Conservation (phyloP, 305 asterid species). For the Fraxinus greggii region DNA sequence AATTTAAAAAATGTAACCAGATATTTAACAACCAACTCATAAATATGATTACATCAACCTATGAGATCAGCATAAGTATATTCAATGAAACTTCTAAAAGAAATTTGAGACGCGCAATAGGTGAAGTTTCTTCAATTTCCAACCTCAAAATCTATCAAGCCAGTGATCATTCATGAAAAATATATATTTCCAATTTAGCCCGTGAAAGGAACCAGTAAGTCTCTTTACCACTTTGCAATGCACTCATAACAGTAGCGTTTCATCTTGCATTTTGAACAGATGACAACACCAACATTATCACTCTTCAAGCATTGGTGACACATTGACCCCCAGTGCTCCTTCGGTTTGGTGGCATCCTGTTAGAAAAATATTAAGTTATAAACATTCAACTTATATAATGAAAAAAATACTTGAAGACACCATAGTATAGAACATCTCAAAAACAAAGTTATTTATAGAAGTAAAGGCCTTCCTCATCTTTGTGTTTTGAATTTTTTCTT, state of each 20-base stretch:
- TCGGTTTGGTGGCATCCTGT: slow-evolving; percentile 37
- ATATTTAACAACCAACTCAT: slow-evolving; percentile 4
- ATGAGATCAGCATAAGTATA: slow-evolving; percentile 12
- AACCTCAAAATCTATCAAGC: slow-evolving; percentile 2
- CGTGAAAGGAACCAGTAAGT: slow-evolving; percentile 14
- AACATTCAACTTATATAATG: slow-evolving; percentile 9
- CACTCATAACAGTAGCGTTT: slow-evolving; percentile 67
- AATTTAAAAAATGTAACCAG: slow-evolving; percentile 13
- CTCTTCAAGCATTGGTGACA: slow-evolving; percentile 71
- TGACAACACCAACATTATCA: slow-evolving; percentile 31
- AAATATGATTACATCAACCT: slow-evolving; percentile 7
- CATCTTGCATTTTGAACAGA: slow-evolving; percentile 62
- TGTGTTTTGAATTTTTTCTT: slow-evolving; percentile 4
- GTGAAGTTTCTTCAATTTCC: slow-evolving; percentile 11
- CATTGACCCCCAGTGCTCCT: slow-evolving; percentile 30
- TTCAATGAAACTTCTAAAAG: slow-evolving; percentile 12
- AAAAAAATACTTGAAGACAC: not conserved
- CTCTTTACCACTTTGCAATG: slow-evolving; percentile 63
- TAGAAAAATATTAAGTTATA: slow-evolving; percentile 18
- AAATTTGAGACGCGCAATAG: not conserved
- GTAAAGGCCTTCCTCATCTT: not conserved
- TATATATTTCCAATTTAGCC: not conserved
- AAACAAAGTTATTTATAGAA: not conserved
- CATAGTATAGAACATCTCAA: slow-evolving; percentile 4
- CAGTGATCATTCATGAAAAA: not conserved